Evolutionary conservation across 2,329 filamentous ascomycete genomes (phyloP), one percentile per base, ranked within the genome.

Genomic region (Colletotrichum sp.): DNA sequence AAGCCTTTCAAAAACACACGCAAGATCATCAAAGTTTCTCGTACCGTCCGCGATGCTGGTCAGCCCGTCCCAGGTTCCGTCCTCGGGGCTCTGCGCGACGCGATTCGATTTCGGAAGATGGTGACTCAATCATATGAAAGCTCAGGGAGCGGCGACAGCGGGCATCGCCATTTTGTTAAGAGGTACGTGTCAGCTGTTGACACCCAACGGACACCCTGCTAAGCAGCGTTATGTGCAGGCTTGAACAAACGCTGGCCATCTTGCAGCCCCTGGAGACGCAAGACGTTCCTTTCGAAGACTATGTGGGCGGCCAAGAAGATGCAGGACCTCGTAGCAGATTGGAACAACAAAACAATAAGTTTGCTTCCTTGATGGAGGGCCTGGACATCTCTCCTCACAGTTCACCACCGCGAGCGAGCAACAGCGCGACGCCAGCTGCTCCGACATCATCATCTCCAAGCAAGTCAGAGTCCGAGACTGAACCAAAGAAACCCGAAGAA

Each of bases 311-410:
- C 1, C 38, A 48, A n/a, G 38, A 48, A n/a, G 18, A 48, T n/a
- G 38, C 0, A 4, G 0, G 38, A 0, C 38, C 38, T 48, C 38
- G 18, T 48, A 0, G 18, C 0, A n/a, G 0, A n/a, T 48, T 48
- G 18, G 18, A 48, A 0, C 38, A 48, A 48, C 38, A 48, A 6
- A 0, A 0, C 38, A 48, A 48, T 2, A 1, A n/a, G 38, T 48
- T 48, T n/a, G 38, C 38, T n/a, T 1, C 38, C 18, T 48, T 48
- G 38, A 48, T 48, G 1, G 38, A 48, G 0, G 38, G 3, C 0
- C 38, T 48, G 38, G 1, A 48, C 18, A 48, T 48, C 5, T 48
- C 38, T n/a, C 38, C 38, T 0, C 38, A n/a, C 5, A 0, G 0
- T 48, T n/a, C 38, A 48, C 38, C 38, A n/a, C 5, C 38, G 9